These are phyloP conservation scores for Macrolepiota dolichaula DNA, from an alignment of 768 basidiomycete species.

Conservation along the genomic window DNA sequence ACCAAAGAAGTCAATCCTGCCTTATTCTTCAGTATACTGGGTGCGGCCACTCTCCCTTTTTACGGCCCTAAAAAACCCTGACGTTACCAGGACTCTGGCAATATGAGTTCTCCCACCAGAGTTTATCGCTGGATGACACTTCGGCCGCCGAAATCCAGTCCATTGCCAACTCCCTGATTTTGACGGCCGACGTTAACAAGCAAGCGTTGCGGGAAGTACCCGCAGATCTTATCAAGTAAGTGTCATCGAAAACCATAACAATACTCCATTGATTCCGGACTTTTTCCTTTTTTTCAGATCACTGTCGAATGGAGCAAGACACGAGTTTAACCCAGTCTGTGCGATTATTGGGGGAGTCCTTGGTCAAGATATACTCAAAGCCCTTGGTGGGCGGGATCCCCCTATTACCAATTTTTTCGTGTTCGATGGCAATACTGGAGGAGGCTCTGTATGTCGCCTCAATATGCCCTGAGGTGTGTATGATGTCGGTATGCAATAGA, in stretches of 20 bases:
- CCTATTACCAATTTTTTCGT: constrained; percentile 91
- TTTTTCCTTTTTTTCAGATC: constrained; percentile 40
- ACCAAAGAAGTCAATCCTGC: constrained; percentile 84
- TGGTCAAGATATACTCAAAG: constrained; percentile 92
- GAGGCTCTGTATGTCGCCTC: constrained; percentile 63
- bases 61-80: constrained; percentile 3
- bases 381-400: constrained; percentile 84
- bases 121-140: constrained; percentile 47
- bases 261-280: constrained; percentile 4
- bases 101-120: constrained; percentile 58
- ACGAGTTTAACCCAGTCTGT: constrained; percentile 91
- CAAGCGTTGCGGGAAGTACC: constrained; percentile 60
- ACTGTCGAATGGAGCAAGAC: constrained; percentile 62
- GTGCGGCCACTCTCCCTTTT: constrained; percentile 33
- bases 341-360: constrained; percentile 94
- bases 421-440: constrained; percentile 81
- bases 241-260: background rate
- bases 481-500: background rate
- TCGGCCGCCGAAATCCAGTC: constrained; percentile 52
- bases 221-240: constrained; percentile 60
- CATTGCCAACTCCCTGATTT: constrained; percentile 62
- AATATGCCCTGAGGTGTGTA: constrained; percentile 36
- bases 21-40: constrained; percentile 66
- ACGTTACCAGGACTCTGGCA: constrained; percentile 71
- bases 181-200: constrained; percentile 65